Evolutionary conservation across 129 eudicot genomes (phyloP).

Genomic region (Helianthus tuberosus): DNA sequence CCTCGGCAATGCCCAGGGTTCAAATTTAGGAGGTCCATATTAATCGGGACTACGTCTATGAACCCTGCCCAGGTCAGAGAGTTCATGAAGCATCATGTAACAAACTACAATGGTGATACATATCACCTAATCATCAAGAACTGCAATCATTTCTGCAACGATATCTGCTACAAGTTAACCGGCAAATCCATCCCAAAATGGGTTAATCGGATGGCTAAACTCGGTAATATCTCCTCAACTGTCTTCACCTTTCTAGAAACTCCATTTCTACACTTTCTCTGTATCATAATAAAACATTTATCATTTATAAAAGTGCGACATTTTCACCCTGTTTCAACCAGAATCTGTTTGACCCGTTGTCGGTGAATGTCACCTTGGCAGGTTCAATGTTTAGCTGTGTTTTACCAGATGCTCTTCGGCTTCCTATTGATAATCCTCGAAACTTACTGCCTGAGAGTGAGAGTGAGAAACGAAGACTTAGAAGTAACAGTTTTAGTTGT

Average conservation of each 20-base stretch:
- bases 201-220: conserved; percentile 64
- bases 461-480: conserved; percentile 51
- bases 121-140: conserved; percentile 60
- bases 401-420: conserved; percentile 64
- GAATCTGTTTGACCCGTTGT: no score
- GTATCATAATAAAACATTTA: no score
- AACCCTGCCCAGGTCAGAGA: conserved; percentile 45
- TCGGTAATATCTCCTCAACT: conserved; percentile 40
- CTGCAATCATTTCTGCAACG: conserved; percentile 68
- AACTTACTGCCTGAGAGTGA: conserved; percentile 23
- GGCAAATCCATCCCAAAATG: conserved; percentile 52
- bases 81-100: conserved; percentile 52
- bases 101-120: conserved; percentile 54
- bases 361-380: neutral
- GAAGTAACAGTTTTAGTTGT: conserved; percentile 51
- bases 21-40: conserved; percentile 57
- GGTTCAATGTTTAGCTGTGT: conserved; percentile 62
- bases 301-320: no score
- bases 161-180: conserved; percentile 38
- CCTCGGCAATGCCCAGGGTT: conserved; percentile 72
- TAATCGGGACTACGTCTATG: conserved; percentile 55
- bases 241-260: neutral
- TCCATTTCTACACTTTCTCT: neutral
- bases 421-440: conserved; percentile 42
- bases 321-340: no score